Percentiles rank a stretch among this genome's conserved stretches.
phyloP scores from a whole-genome alignment of 768 basidiomycete species.

The Gloeostereum incarnatum region DNA sequence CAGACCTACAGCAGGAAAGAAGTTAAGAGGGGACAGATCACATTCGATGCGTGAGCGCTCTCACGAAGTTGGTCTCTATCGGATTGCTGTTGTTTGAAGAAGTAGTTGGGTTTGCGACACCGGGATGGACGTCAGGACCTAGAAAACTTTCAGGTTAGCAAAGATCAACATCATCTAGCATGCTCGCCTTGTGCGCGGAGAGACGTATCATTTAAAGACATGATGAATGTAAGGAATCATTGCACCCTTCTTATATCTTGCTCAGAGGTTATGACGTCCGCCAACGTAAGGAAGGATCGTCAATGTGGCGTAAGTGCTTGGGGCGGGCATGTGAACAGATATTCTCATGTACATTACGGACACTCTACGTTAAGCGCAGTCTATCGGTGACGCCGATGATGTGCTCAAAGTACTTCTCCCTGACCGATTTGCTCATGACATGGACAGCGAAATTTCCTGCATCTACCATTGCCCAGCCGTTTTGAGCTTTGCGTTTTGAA shows the following conservation, averaged over 20 bases:
- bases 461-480: slow-evolving; percentile 82
- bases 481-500: slow-evolving; percentile 45
- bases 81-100: slow-evolving; percentile 25
- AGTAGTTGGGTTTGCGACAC: slow-evolving; percentile 34
- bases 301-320: too few species aligned
- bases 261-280: background rate
- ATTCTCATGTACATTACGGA: background rate
- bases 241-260: background rate
- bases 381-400: background rate
- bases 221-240: slow-evolving; percentile 9
- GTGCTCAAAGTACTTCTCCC: slow-evolving; percentile 54
- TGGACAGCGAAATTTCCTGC: slow-evolving; percentile 77
- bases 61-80: slow-evolving; percentile 31
- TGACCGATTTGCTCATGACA: slow-evolving; percentile 55
- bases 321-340: background rate
- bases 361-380: background rate
- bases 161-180: too few species aligned
- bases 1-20: slow-evolving; percentile 19
- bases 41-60: slow-evolving; percentile 9
- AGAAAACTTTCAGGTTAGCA: slow-evolving; percentile 15
- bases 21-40: background rate
- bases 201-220: slow-evolving; percentile 25
- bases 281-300: background rate
- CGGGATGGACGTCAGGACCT: slow-evolving; percentile 29
- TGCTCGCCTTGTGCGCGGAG: too few species aligned